Percentiles rank a stretch among this genome's conserved stretches.
phyloP scores from a whole-genome alignment of 495 filamentous ascomycete genomes.

The Penicillium atrosanguineum region DNA sequence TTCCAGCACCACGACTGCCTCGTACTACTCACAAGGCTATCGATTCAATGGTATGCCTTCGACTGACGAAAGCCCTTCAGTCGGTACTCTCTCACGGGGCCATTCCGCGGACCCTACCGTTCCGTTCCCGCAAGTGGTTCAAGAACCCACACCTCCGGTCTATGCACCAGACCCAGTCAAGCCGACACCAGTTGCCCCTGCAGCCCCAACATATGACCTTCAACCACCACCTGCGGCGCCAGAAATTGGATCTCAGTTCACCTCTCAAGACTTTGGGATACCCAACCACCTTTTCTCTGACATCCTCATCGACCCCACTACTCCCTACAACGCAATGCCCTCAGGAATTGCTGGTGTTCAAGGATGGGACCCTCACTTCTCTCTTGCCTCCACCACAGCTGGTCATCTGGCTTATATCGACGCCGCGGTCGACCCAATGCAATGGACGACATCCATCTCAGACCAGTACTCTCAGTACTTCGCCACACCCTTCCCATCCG shows the following conservation, averaged over 20 bases:
- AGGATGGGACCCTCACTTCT: constrained; percentile 47
- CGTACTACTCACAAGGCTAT: constrained; percentile 35
- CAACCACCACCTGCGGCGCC: constrained; percentile 12
- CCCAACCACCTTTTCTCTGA: constrained; percentile 27
- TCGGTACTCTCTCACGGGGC: constrained; percentile 35
- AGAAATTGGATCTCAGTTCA: constrained; percentile 19
- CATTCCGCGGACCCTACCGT: constrained; percentile 37
- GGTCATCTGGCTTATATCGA: constrained; percentile 41
- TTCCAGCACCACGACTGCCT: constrained; percentile 39
- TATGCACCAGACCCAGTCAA: constrained; percentile 20
- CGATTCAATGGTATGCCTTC: constrained; percentile 21
- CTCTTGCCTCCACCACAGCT: constrained; percentile 42
- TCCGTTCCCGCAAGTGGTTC: constrained; percentile 20
- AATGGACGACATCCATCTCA: constrained; percentile 41
- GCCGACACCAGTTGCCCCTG: constrained; percentile 15
- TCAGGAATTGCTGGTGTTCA: constrained; percentile 45
- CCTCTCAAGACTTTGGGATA: constrained; percentile 20
- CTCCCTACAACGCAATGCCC: constrained; percentile 46
- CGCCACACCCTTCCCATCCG: constrained; percentile 41
- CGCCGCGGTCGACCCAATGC: constrained; percentile 36
- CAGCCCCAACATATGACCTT: constrained; percentile 19
- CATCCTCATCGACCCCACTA: constrained; percentile 37
- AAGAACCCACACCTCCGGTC: constrained; percentile 25
- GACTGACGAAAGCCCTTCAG: constrained; percentile 33
- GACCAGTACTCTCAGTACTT: constrained; percentile 53